Evolutionary conservation across 192 early-diverging fungal genomes (phyloP), one percentile per base, ranked within the genome.

Genomic region (Backusella westeae): DNA sequence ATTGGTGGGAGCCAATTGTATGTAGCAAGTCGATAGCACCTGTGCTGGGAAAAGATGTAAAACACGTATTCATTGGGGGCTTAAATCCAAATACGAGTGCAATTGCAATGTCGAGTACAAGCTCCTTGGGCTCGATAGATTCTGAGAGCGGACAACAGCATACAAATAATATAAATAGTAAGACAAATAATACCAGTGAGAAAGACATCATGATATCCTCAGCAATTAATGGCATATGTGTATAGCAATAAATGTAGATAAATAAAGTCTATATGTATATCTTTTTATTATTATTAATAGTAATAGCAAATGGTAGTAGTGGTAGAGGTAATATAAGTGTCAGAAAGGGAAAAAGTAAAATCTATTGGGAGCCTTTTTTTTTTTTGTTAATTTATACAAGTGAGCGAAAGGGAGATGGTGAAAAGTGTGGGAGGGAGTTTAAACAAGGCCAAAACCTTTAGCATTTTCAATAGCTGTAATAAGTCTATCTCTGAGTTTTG

Each of bases 401-500:
- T 4, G 38, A 49, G 17, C 6, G 17, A 49, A 49, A 49, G 17
- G 42, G 46, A n/a, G 17, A 49, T 49, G 17, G 26, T 46, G n/a
- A 71, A 17, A 52, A 14, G 0, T 46, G 42, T 59, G 23, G 32
- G 23, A 46, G 4, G 29, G 12, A 7, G 34, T 36, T 82, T 87
- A 98, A 0, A 96, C 92, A 42, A 98, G 84, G 1, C 97, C 97
- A 90, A 98, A 98, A 1, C 96, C 97, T 80, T 94, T 91, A 23
- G 92, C 90, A 75, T 98, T 97, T 78, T 95, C 91, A 78, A 98
- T 96, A 8, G 97, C 93, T 4, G 92, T 96, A 26, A 95, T 59
- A 74, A 98, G 79, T 32, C 88, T 80, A 21, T 91, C 83, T 34
- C 88, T 85, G 81, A 98, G 82, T 82, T 94, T 96, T 19, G 91